These are phyloP conservation scores for Alternaria sp. DNA, from an alignment of 2,329 filamentous ascomycete species.

Conservation along the genomic window DNA sequence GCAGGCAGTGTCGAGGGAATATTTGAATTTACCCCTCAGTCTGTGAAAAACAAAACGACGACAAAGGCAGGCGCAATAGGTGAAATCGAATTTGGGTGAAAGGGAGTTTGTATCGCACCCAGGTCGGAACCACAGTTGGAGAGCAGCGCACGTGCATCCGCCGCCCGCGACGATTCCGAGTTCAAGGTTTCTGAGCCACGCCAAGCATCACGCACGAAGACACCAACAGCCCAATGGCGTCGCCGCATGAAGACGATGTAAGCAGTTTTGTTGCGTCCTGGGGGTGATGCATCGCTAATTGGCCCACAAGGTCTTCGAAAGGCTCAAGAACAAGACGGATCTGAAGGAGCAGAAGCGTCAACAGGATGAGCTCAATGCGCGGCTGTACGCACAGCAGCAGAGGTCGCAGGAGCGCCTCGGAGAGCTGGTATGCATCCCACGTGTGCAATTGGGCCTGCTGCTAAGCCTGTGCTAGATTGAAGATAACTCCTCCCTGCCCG, in stretches of 20 bases:
- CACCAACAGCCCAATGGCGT: slow-evolving; percentile 52
- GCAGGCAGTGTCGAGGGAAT: neutral
- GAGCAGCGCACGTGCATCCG: slow-evolving; percentile 25
- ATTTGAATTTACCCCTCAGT: neutral
- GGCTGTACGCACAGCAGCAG: slow-evolving; percentile 65
- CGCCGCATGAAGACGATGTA: slow-evolving; percentile 58
- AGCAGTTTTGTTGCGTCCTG: slow-evolving; percentile 12
- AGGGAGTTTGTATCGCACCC: neutral
- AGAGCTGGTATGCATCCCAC: slow-evolving; percentile 65
- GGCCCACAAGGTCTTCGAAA: slow-evolving; percentile 64
- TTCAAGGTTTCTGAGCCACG: slow-evolving; percentile 29
- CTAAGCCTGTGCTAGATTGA: slow-evolving; percentile 64
- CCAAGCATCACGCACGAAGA: slow-evolving; percentile 37
- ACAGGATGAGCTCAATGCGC: slow-evolving; percentile 67
- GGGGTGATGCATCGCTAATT: slow-evolving; percentile 20
- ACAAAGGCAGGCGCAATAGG: neutral
- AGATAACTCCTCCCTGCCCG: slow-evolving; percentile 84
- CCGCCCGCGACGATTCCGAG: slow-evolving; percentile 16
- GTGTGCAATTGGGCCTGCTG: slow-evolving; percentile 6
- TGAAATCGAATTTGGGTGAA: neutral
- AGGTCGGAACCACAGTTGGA: slow-evolving; percentile 5
- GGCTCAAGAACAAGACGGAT: slow-evolving; percentile 66
- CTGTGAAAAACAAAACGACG: neutral
- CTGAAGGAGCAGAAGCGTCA: slow-evolving; percentile 66
- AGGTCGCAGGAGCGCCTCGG: slow-evolving; percentile 70